Conservation (phyloP, 169 alveolate species). For the Plasmodium adleri region DNA sequence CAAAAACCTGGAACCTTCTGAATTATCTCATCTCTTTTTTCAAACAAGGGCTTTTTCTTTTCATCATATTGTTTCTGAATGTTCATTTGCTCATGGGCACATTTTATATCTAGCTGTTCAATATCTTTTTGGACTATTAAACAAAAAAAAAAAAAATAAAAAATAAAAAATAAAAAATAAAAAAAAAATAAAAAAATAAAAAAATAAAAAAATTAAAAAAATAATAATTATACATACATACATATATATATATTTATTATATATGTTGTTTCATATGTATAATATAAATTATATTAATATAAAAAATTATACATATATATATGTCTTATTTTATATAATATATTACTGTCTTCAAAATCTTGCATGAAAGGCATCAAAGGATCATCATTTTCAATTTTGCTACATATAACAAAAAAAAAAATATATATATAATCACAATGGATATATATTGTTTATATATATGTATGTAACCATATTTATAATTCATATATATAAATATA, state of each 20-base stretch:
- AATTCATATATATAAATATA: conserved; percentile 3
- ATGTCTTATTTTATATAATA: neutral
- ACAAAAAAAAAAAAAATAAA: neutral
- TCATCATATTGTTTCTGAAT: conserved; percentile 91
- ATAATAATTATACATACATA: neutral
- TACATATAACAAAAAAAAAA: conserved; percentile 1
- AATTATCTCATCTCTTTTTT: conserved; percentile 87
- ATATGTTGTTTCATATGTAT: no score
- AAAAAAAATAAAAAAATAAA: neutral
- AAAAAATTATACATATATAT: neutral
- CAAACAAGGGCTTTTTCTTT: conserved; percentile 90
- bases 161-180: neutral
- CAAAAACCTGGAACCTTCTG: conserved; percentile 92
- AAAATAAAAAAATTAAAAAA: neutral
- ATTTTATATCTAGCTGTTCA: conserved; percentile 88
- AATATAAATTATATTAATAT: neutral
- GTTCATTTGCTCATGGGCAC: conserved; percentile 91
- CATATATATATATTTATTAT: neutral
- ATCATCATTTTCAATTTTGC: conserved; percentile 74
- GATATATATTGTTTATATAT: conserved; percentile 1
- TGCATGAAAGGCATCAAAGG: conserved; percentile 71
- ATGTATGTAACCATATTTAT: neutral
- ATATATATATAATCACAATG: neutral
- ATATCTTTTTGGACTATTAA: conserved; percentile 85
- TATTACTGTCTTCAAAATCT: conserved; percentile 76